Conservation (phyloP, 2,329 filamentous ascomycete genomes). For the Fusarium subtropicale region DNA sequence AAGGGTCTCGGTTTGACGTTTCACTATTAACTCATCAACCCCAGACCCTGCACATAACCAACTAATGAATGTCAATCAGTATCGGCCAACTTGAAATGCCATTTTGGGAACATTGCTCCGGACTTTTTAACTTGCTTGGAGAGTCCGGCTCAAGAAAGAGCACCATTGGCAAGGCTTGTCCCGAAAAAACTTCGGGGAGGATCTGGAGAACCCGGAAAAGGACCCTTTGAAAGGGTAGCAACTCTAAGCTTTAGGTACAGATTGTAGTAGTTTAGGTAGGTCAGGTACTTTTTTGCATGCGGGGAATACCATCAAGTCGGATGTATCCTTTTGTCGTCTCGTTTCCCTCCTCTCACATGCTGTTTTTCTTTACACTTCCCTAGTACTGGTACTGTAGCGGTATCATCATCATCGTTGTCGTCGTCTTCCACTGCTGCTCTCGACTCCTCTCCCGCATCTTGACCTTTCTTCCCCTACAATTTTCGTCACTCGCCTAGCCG, state of each 20-base stretch:
- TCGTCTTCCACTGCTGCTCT: slow-evolving; percentile 10
- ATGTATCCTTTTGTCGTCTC: slow-evolving; percentile 31
- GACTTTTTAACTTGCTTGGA: slow-evolving; percentile 11
- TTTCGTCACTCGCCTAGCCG: neutral
- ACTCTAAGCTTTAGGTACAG: neutral
- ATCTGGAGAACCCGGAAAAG: slow-evolving; percentile 32
- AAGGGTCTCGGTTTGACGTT: slow-evolving; percentile 19
- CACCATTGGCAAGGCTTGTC: slow-evolving; percentile 33
- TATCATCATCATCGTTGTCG: slow-evolving; percentile 7
- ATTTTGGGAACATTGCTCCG: slow-evolving; percentile 37
- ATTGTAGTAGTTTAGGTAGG: slow-evolving; percentile 4
- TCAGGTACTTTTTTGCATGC: slow-evolving; percentile 41
- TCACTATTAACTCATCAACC: slow-evolving; percentile 9
- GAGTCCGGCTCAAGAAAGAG: neutral
- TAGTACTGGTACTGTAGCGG: neutral
- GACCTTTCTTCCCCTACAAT: slow-evolving; percentile 14
- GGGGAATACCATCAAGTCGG: slow-evolving; percentile 25
- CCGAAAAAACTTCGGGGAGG: slow-evolving; percentile 33
- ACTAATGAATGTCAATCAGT: neutral
- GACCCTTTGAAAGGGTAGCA: slow-evolving; percentile 8
- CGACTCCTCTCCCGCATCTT: slow-evolving; percentile 18
- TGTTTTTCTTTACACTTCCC: slow-evolving; percentile 30
- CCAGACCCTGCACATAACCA: neutral
- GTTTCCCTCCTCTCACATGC: slow-evolving; percentile 40
- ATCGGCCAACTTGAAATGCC: slow-evolving; percentile 29